Evolutionary conservation across 192 early-diverging fungal genomes (phyloP), one percentile per base, ranked within the genome.

Genomic region (Entomortierella beljakovae): DNA sequence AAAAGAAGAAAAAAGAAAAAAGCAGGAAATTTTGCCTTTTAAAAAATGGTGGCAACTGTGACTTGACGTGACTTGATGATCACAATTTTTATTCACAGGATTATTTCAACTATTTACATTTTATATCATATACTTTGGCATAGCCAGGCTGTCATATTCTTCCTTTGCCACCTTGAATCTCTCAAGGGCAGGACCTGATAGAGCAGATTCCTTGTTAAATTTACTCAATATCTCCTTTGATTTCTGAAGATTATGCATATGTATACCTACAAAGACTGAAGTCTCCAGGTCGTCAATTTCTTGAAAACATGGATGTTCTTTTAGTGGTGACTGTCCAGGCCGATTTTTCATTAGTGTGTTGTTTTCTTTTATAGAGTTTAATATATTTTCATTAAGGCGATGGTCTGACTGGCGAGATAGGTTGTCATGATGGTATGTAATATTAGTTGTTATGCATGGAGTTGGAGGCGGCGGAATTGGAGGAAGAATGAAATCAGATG

Each of bases 201-300:
- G 40, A 13, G 4, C 16, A 31, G 69, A 31, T 20, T 71, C 59
- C 11, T 37, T 61, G 23, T 71, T 57, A 25, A 71, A 71, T 33
- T 57, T 26, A 5, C 40, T 5, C 37, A 71, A 32, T 28, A 71
- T 38, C 42, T 57, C 59, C 3, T 63, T 71, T 23, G 69, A 53
- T 53, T 62, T 63, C 18, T 33, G 42, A 15, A 71, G 53, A 32
- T 51, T 63, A 22, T 71, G 69, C 42, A 71, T 40, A 49, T 71
- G 69, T 42, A 32, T 28, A 1, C 69, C 69, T 3, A 71, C 4
- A 42, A 71, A 48, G 22, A 71, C 50, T 28, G 60, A 37, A 2
- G 60, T 33, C 4, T 71, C 69, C 0, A 71, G 22, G 6, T 71
- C 69, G 28, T 61, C 59, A 54, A 22, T 20, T 31, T 62, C 60